Evolutionary conservation across 176 grass and related monocot genomes (phyloP).

Genomic region (Rhynchospora pubera): DNA sequence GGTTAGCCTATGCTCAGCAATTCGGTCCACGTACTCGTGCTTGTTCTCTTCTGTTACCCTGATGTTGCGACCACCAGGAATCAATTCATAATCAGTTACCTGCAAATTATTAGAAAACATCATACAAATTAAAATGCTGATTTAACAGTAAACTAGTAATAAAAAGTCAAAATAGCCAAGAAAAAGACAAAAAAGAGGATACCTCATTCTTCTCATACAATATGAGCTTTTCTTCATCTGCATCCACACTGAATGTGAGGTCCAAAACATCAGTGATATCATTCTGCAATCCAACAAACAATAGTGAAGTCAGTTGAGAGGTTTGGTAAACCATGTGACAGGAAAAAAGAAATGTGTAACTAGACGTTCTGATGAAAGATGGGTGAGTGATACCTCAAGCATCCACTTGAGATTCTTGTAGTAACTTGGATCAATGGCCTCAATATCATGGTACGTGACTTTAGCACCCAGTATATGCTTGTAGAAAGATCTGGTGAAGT

Average conservation of each 20-base stretch:
- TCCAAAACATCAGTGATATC: slow-evolving; percentile 95
- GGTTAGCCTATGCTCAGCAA: slow-evolving; percentile 84
- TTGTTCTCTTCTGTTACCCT: slow-evolving; percentile 97
- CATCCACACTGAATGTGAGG: slow-evolving; percentile 94
- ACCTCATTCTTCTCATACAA: slow-evolving; percentile 88
- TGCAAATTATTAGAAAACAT: slow-evolving; percentile 25
- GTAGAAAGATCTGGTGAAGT: slow-evolving; percentile 99
- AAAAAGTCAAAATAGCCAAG: slow-evolving; percentile 7
- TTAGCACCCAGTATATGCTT: slow-evolving; percentile 97
- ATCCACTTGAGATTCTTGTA: slow-evolving; percentile 99
- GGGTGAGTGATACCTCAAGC: slow-evolving; percentile 66
- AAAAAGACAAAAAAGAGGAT: background rate
- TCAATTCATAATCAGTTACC: slow-evolving; percentile 97
- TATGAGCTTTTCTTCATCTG: slow-evolving; percentile 96
- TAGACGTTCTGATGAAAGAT: background rate
- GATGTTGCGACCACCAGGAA: slow-evolving; percentile 85
- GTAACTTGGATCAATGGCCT: slow-evolving; percentile 96
- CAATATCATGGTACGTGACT: slow-evolving; percentile 99
- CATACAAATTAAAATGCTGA: background rate
- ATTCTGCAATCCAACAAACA: slow-evolving; percentile 50
- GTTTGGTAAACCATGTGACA: background rate
- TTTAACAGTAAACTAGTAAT: background rate
- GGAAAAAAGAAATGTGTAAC: background rate
- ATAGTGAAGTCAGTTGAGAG: slow-evolving; percentile 14
- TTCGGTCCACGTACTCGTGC: slow-evolving; percentile 84